Percentiles rank a stretch among this genome's conserved stretches.
Evolutionary conservation across 345 rosid species (phyloP).

Genomic region (Excoecaria cochinchinensis): DNA sequence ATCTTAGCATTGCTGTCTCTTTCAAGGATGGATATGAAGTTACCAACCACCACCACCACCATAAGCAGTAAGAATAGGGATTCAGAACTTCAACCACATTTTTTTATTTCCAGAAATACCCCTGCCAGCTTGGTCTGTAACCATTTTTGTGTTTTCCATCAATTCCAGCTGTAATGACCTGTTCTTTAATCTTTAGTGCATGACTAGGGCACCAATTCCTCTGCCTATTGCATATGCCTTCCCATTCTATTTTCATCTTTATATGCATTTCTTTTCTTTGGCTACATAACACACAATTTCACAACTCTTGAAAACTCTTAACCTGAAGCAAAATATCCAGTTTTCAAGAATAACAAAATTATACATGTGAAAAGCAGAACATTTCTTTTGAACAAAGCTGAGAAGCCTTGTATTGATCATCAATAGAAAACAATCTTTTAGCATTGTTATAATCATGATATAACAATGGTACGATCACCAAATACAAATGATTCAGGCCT

Average conservation of each 20-base stretch:
- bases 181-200: not conserved
- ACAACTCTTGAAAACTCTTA: not conserved
- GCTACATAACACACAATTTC: not conserved
- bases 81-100: slow-evolving; percentile 1
- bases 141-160: slow-evolving; percentile 1
- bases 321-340: not conserved
- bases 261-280: not conserved
- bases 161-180: slow-evolving; percentile 19
- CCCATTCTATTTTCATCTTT: not conserved
- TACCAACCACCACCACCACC: no score
- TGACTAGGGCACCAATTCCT: not conserved
- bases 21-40: not conserved
- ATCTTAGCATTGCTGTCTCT: slow-evolving; percentile 1
- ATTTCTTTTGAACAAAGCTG: no score
- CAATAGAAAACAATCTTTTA: not conserved
- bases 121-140: slow-evolving; percentile 8
- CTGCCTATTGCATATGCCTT: not conserved
- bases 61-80: not conserved
- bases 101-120: slow-evolving; percentile 10
- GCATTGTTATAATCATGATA: no score
- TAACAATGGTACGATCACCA: no score
- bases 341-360: not conserved
- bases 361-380: not conserved
- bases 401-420: not conserved
- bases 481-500: not conserved